Base-by-base conservation (phyloP, 1,139 yeast species). In the Yamadazyma diospyri region DNA sequence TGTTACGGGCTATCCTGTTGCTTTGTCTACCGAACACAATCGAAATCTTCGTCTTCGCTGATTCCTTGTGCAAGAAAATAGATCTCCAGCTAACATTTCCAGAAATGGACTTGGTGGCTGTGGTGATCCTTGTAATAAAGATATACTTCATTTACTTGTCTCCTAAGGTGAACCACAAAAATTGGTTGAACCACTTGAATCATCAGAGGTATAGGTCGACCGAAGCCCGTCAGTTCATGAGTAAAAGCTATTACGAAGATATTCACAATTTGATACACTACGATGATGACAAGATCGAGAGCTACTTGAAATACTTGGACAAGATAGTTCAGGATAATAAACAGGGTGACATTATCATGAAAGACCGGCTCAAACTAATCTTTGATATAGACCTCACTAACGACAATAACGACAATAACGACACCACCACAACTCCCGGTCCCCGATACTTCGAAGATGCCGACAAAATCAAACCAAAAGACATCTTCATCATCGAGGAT, bases 231-330 rank as follows among this genome's bases (percentile, higher is more conserved):
- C 15, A 45, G 49, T 24, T 43, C 23, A 33, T 36, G 21, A 35
- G 34, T 24, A 35, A 33, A 19, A 23, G 24, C 11, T 47, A 53
- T 12, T 42, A 36, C 6, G 61, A 59, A 11, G 27, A 35, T 6
- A 31, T 38, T 17, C 35, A 41, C 27, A 36, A 35, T 26, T 38
- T 75, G 13, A 38, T 61, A 4, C 45, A 51, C 11, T 70, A 78
- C 73, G 53, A 62, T 10, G 64, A 63, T 22, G 48, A 48, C 1
- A 60, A 70, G 36, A 57, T 64, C 6, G 55, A 56, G 11, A 46
- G 53, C 16, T 74, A 71, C 45, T 57, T 70, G 29, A 56, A 64
- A 19, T 69, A 72, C 64, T 55, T 72, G 20, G 55, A 59, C 36
- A 57, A 56, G 5, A 52, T 58, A 24, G 39, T 67, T 16, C 45